Percentiles rank a stretch among this genome's conserved stretches.
Conservation (phyloP, 257 asterid genomes). For the Ocimum tenuiflorum region DNA sequence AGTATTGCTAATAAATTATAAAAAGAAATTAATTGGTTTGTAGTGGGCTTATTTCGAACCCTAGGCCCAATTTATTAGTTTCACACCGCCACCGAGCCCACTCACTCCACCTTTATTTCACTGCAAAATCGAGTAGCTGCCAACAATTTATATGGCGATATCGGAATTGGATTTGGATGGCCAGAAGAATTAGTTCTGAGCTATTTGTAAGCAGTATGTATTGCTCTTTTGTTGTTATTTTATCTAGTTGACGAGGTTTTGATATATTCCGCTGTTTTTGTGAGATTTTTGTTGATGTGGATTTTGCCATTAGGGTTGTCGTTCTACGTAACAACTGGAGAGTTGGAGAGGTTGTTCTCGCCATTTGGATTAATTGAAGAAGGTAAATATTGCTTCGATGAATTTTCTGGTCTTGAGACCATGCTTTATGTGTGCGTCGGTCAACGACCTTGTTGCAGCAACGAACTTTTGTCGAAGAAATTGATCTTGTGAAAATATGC, state of each 20-base stretch:
- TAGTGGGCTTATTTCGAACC: no score
- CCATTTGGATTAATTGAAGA: conserved; percentile 50
- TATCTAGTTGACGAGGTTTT: not conserved
- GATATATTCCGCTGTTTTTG: not conserved
- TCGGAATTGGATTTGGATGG: conserved; percentile 31
- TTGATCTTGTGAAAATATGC: no score
- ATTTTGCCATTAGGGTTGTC: conserved; percentile 47
- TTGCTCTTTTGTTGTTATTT: not conserved
- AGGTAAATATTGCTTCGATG: no score
- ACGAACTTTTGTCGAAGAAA: no score
- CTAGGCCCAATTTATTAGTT: no score
- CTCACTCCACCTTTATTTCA: not conserved
- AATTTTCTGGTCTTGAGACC: not conserved
- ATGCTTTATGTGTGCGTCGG: not conserved
- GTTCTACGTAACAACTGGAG: conserved; percentile 51
- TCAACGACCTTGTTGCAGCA: no score
- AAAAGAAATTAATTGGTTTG: no score
- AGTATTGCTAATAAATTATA: no score
- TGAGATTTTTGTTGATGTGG: not conserved
- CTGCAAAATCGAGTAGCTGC: not conserved
- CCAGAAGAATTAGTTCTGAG: conserved; percentile 38
- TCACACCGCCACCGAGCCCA: not conserved
- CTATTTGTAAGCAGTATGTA: conserved; percentile 58
- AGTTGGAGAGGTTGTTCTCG: conserved; percentile 48
- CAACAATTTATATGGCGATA: not conserved